phyloP scores from a whole-genome alignment of 1,284 basidiomycete genomes.

The Fomitiporia mediterranea region DNA sequence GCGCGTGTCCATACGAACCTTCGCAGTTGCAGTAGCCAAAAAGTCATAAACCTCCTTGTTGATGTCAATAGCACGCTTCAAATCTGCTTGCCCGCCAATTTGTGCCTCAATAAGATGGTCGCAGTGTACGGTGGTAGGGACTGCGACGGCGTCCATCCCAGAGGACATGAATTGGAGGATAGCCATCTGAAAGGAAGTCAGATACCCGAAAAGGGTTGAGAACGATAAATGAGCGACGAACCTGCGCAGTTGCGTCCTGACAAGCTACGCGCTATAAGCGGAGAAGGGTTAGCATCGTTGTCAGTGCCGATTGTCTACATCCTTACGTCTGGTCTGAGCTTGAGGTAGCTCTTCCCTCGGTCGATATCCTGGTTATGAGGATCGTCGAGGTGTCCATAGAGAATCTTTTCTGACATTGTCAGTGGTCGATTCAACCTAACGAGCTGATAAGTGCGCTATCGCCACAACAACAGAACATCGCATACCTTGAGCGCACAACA shows the following conservation, averaged over 20 bases:
- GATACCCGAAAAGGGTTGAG: slow-evolving; percentile 27
- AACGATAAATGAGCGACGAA: slow-evolving; percentile 24
- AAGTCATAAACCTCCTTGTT: slow-evolving; percentile 99
- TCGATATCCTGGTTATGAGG: slow-evolving; percentile 85
- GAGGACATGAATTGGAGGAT: slow-evolving; percentile 99
- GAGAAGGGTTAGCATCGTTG: slow-evolving; percentile 10
- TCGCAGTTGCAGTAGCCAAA: slow-evolving; percentile 94
- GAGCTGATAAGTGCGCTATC: slow-evolving; percentile 15
- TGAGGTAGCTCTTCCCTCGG: slow-evolving; percentile 89
- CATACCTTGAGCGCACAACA: slow-evolving; percentile 76
- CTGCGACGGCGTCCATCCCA: slow-evolving; percentile 95
- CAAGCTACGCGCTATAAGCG: slow-evolving; percentile 87
- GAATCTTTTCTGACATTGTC: slow-evolving; percentile 96
- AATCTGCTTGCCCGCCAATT: slow-evolving; percentile 88
- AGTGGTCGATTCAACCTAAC: slow-evolving; percentile 85
- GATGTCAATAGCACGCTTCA: slow-evolving; percentile 87
- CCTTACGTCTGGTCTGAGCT: slow-evolving; percentile 91
- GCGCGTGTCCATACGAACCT: slow-evolving; percentile 57
- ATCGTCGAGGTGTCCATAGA: slow-evolving; percentile 98
- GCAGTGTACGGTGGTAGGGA: slow-evolving; percentile 97
- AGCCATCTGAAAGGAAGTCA: slow-evolving; percentile 73
- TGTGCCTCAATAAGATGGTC: slow-evolving; percentile 99
- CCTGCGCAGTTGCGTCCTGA: slow-evolving; percentile 96
- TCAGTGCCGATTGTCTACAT: background rate
- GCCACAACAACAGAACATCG: slow-evolving; percentile 22